A percentile compares a stretch with the other conserved stretches of the same genome.
Evolutionary conservation across 805 yeast species (phyloP).

Genomic region (Lipomyces yamadae): DNA sequence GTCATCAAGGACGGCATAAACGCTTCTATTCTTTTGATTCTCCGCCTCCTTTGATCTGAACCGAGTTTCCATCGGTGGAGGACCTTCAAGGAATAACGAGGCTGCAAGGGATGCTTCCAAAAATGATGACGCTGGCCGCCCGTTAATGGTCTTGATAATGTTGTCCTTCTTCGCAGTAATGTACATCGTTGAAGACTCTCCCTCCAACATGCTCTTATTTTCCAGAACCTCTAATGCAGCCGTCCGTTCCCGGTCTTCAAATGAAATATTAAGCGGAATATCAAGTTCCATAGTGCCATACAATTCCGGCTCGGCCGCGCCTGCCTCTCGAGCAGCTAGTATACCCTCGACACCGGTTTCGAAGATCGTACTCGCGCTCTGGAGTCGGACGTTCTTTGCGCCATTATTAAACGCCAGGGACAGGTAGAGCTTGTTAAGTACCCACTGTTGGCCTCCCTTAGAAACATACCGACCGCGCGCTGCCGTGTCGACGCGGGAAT

Average conservation of each 20-base stretch:
- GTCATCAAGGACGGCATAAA: slow-evolving; percentile 35
- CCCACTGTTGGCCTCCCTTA: slow-evolving; percentile 33
- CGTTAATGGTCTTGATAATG: slow-evolving; percentile 61
- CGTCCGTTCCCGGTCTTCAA: slow-evolving; percentile 13
- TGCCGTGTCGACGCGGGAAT: slow-evolving; percentile 2
- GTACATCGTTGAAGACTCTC: slow-evolving; percentile 42
- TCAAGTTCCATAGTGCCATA: slow-evolving; percentile 23
- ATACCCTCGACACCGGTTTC: slow-evolving; percentile 33
- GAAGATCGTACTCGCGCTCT: slow-evolving; percentile 32
- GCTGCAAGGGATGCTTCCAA: slow-evolving; percentile 49
- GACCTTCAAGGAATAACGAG: slow-evolving; percentile 28
- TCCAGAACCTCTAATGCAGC: slow-evolving; percentile 26
- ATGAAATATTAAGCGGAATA: slow-evolving; percentile 23
- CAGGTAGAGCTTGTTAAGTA: slow-evolving; percentile 15
- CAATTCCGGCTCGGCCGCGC: slow-evolving; percentile 16
- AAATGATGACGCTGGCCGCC: slow-evolving; percentile 60
- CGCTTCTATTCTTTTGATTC: slow-evolving; percentile 23
- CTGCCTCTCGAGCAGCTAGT: slow-evolving; percentile 18
- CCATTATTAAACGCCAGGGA: slow-evolving; percentile 18
- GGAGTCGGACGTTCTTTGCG: slow-evolving; percentile 17
- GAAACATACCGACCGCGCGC: slow-evolving; percentile 30
- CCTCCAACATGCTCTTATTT: slow-evolving; percentile 4
- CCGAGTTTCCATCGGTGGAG: slow-evolving; percentile 25
- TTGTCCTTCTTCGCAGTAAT: slow-evolving; percentile 62
- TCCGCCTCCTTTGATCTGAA: slow-evolving; percentile 11